Evolutionary conservation across 1,284 basidiomycete genomes (phyloP).

Genomic region (Stygiomarasmius scandens): DNA sequence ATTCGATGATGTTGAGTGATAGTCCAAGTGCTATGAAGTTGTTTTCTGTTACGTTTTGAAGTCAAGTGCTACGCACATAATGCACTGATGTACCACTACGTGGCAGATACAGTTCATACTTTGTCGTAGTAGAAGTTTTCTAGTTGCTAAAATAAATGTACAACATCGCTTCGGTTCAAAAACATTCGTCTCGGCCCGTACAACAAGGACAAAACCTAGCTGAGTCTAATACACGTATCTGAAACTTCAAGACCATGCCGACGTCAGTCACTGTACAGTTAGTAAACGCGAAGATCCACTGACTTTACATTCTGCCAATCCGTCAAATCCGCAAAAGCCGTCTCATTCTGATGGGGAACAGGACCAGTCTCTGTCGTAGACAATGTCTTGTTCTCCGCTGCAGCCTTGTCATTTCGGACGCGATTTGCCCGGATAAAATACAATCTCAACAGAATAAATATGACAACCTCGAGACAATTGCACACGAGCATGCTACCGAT

Average conservation of each 20-base stretch:
- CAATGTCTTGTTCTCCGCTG: neutral
- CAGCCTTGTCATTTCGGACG: constrained; percentile 7
- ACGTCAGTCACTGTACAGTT: neutral
- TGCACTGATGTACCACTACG: no score
- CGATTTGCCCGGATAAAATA: constrained; percentile 17
- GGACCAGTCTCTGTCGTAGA: neutral
- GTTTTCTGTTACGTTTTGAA: constrained; percentile 10
- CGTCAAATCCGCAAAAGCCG: constrained; percentile 21
- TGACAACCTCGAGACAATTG: constrained; percentile 22
- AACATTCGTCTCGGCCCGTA: no score
- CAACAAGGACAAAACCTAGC: no score
- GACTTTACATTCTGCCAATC: constrained; percentile 21
- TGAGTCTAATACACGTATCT: constrained; percentile 15
- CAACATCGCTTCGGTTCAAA: no score
- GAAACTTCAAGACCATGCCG: constrained; percentile 3
- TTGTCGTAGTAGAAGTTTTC: no score
- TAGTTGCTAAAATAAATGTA: no score
- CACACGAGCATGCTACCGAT: constrained; percentile 23
- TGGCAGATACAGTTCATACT: no score
- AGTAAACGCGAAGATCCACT: neutral
- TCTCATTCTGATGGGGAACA: constrained; percentile 15
- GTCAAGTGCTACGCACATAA: no score
- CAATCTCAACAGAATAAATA: constrained; percentile 18
- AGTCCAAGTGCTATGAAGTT: constrained; percentile 1
- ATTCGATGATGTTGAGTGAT: neutral